Base-by-base conservation (phyloP, 768 basidiomycete species). In the Epithele typhae region DNA sequence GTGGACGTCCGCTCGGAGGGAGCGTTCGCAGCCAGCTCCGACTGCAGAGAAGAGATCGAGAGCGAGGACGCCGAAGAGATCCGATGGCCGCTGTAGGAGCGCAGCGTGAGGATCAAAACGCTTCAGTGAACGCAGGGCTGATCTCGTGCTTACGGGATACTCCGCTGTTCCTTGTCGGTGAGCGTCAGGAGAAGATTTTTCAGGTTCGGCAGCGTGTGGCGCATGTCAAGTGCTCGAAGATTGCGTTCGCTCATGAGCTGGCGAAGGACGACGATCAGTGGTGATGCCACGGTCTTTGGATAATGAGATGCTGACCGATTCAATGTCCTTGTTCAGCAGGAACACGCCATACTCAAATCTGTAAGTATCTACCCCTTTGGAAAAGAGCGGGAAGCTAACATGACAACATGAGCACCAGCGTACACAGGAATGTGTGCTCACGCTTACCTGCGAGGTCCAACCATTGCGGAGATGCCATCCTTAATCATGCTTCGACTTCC, bases 271-370 rank as follows among this genome's bases (percentile, higher is more conserved):
- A 17, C 9, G 49, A 46, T 23, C 37, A 32, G 39, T 55, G 35
- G 58, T 9, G 30, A 15, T 15, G 30, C 9, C 30, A 15, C 30
- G 15, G 9, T 9, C 30, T 15, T 15, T 9, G 30, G 53, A 42
- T 10, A 37, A 30, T 14, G 27, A 12, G 23, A 34, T 34, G 53
- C 76, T 51, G 54, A 94, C 93, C 78, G 93, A 74, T 69, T 99
- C 95, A 54, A 99, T 93, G 65, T 99, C 77, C 67, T 98, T 99
- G 71, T 99, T 99, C 25, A 98, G 73, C 34, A 99, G 68, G 65
- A 93, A 98, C 4, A 98, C 95, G 3, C 84, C 96, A 69, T 98
- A 99, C 65, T 98, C 95, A 59, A 95, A 99, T 21, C 96, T 78
- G 67, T 97, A 98, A 35, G 86, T 87, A 62, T 98, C 96, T 48